Percentiles rank a stretch among this genome's conserved stretches.
Conservation (phyloP, 768 basidiomycete species). For the Tulasnella sp. region DNA sequence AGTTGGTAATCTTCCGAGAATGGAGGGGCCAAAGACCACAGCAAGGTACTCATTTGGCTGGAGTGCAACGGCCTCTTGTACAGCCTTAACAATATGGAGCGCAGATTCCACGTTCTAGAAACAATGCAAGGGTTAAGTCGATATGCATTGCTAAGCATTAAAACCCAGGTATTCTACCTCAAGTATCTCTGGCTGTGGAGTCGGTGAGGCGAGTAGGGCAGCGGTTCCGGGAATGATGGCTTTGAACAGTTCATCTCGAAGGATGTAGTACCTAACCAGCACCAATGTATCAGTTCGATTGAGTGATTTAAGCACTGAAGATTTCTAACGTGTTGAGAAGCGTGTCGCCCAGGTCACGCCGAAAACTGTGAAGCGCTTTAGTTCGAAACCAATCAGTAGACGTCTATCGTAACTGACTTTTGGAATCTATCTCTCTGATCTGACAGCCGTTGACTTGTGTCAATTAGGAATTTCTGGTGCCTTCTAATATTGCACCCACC, state of each 20-base stretch:
- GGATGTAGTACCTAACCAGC: conserved; percentile 64
- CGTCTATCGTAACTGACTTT: conserved; percentile 39
- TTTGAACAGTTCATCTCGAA: conserved; percentile 71
- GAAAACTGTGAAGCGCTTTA: conserved; percentile 40
- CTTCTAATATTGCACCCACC: conserved; percentile 32
- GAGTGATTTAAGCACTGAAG: background rate
- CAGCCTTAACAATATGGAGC: conserved; percentile 71
- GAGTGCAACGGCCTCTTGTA: conserved; percentile 74
- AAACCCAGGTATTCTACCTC: conserved; percentile 44
- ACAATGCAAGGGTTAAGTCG: too few species aligned
- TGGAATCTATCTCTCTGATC: conserved; percentile 72
- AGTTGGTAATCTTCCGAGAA: conserved; percentile 58
- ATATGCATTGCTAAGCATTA: too few species aligned
- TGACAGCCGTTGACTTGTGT: conserved; percentile 25
- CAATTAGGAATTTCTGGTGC: background rate
- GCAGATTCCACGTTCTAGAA: conserved; percentile 73
- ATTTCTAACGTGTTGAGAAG: conserved; percentile 68
- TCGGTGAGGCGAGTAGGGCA: conserved; percentile 37
- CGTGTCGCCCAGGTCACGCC: conserved; percentile 77
- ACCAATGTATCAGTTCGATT: conserved; percentile 15
- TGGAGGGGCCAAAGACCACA: conserved; percentile 57
- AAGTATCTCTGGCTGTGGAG: conserved; percentile 41
- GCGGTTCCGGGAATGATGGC: conserved; percentile 54
- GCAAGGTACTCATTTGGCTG: conserved; percentile 44
- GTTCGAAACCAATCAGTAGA: background rate